These are phyloP conservation scores for Fusarium nisikadoi DNA, from an alignment of 2,329 filamentous ascomycete species.

Conservation along the genomic window DNA sequence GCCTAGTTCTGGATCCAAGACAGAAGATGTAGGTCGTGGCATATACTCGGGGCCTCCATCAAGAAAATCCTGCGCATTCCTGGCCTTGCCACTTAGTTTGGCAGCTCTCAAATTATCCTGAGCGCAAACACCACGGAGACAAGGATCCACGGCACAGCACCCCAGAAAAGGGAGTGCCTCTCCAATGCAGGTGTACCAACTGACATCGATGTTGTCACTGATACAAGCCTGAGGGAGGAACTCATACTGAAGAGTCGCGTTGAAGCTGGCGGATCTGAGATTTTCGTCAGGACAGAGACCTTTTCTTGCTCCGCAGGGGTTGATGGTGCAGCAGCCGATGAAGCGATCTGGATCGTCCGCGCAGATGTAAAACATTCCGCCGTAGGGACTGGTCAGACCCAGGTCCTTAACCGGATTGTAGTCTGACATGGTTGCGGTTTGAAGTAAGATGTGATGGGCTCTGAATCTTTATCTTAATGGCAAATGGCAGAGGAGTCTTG, in stretches of 20 bases:
- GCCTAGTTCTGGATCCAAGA: rapidly evolving
- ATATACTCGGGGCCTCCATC: neutral
- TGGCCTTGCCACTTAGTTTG: constrained; percentile 19
- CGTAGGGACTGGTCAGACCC: constrained; percentile 47
- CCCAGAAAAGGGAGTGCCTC: constrained; percentile 51
- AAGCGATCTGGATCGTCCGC: constrained; percentile 46
- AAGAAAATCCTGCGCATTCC: neutral
- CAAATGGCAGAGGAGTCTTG: rapidly evolving
- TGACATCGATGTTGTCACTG: constrained; percentile 19
- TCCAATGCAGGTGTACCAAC: constrained; percentile 51
- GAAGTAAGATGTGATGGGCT: neutral
- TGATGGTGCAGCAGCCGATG: constrained; percentile 53
- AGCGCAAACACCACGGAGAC: constrained; percentile 21
- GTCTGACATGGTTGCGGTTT: constrained; percentile 12
- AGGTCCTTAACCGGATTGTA: constrained; percentile 25
- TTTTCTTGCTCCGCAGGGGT: constrained; percentile 46
- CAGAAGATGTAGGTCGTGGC: neutral
- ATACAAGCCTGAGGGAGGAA: constrained; percentile 50
- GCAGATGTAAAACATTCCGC: constrained; percentile 53
- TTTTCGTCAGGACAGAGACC: constrained; percentile 32
- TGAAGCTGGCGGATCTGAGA: constrained; percentile 46
- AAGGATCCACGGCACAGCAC: constrained; percentile 49
- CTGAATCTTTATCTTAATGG: rapidly evolving
- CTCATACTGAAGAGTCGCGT: constrained; percentile 32
- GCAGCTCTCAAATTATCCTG: constrained; percentile 25